A percentile compares a stretch with the other conserved stretches of the same genome.
Evolutionary conservation across 2,329 filamentous ascomycete genomes (phyloP).

Genomic region (Coniochaeta sp.): DNA sequence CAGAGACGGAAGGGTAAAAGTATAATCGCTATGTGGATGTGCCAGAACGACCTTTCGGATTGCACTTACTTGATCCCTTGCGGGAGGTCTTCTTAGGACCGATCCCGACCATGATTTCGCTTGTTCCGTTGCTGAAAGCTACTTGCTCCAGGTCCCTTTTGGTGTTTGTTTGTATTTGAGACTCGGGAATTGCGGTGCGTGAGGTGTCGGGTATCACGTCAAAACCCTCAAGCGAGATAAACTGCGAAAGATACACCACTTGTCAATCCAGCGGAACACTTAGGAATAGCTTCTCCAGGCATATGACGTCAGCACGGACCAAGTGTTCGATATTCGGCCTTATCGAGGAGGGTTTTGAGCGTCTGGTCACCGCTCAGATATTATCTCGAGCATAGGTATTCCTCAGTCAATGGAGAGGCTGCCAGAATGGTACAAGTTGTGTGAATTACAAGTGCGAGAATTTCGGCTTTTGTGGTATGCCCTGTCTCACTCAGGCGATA

Average conservation of each 20-base stretch:
- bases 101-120: slow-evolving; percentile 50
- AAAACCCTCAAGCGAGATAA: background rate
- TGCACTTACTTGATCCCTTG: slow-evolving; percentile 27
- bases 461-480: background rate
- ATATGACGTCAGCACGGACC: background rate
- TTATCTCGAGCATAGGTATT: background rate
- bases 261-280: background rate
- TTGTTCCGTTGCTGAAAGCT: background rate
- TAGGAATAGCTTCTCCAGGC: background rate
- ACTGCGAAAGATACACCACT: background rate
- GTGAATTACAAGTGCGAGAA: background rate
- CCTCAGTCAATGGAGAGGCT: background rate
- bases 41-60: background rate
- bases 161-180: background rate
- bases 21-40: background rate
- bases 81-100: slow-evolving; percentile 59
- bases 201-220: background rate
- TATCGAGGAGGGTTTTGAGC: background rate
- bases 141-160: background rate
- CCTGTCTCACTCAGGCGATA: background rate
- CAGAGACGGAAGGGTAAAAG: slow-evolving; percentile 2
- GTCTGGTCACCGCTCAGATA: no score
- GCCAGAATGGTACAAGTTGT: background rate
- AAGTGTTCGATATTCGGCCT: background rate
- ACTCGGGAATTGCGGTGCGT: background rate